Percentiles rank a stretch among this genome's conserved stretches.
Conservation (phyloP, 1,284 basidiomycete genomes). For the Trametes pubescens region DNA sequence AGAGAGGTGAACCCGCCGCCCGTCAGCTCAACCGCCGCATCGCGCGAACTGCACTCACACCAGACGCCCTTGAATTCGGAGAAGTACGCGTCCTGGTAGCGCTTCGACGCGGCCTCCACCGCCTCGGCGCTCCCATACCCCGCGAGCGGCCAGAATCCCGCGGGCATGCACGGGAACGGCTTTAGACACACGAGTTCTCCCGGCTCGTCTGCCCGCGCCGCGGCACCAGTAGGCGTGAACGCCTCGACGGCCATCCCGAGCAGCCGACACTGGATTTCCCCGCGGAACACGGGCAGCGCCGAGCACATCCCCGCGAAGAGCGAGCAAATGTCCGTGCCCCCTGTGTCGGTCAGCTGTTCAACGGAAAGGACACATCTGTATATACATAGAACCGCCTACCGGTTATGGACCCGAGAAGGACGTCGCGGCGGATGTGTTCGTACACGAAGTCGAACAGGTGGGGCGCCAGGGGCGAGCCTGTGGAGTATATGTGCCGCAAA, state of each 20-base stretch:
- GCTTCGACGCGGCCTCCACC: slow-evolving; percentile 64
- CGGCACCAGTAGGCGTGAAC: slow-evolving; percentile 55
- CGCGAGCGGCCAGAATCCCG: slow-evolving; percentile 84
- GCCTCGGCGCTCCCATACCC: slow-evolving; percentile 67
- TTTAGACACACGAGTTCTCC: slow-evolving; percentile 79
- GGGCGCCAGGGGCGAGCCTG: slow-evolving; percentile 83
- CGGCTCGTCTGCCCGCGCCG: slow-evolving; percentile 55
- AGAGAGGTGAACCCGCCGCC: background rate
- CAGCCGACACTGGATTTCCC: slow-evolving; percentile 88
- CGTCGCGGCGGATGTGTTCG: slow-evolving; percentile 67
- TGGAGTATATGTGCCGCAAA: slow-evolving; percentile 82
- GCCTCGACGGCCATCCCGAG: slow-evolving; percentile 82
- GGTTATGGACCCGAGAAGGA: slow-evolving; percentile 83
- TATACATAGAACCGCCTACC: slow-evolving; percentile 50
- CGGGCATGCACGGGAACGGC: slow-evolving; percentile 88
- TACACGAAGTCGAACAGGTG: slow-evolving; percentile 85
- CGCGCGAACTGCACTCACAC: slow-evolving; percentile 59
- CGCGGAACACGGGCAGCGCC: slow-evolving; percentile 81
- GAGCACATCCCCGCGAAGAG: slow-evolving; percentile 87
- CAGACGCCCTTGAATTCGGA: slow-evolving; percentile 75
- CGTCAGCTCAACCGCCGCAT: slow-evolving; percentile 3
- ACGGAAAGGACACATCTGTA: slow-evolving; percentile 1
- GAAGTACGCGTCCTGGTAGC: slow-evolving; percentile 84
- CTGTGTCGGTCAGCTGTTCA: slow-evolving; percentile 45
- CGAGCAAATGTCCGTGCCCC: slow-evolving; percentile 89